Evolutionary conservation across 2,329 filamentous ascomycete species (phyloP).

Genomic region (Cercospora sojina): DNA sequence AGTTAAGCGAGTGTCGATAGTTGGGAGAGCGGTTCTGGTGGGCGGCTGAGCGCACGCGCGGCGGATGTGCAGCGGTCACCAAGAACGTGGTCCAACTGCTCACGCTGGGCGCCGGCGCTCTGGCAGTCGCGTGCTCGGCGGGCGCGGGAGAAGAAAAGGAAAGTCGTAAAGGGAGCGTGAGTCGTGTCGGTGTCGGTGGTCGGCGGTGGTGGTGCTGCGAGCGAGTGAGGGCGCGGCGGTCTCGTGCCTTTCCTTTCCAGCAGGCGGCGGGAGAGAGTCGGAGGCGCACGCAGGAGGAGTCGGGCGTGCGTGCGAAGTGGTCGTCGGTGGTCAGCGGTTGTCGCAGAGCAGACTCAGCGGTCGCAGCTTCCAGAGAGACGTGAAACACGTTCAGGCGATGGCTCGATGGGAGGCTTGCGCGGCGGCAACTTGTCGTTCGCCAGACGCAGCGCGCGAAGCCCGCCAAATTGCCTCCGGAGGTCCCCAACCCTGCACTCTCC

Average conservation of each 20-base stretch:
- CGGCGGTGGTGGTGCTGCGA: constrained; percentile 3
- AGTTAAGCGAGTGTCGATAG: constrained; percentile 27
- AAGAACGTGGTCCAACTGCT: not conserved
- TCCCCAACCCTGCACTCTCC: not conserved
- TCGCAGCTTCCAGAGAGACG: not conserved
- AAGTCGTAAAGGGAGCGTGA: constrained; percentile 2
- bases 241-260: not conserved
- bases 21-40: constrained; percentile 7
- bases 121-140: not conserved
- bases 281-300: not conserved
- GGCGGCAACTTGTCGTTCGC: not conserved
- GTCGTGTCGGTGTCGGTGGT: not conserved
- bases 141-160: not conserved
- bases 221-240: constrained; percentile 5
- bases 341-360: not conserved
- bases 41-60: constrained; percentile 8
- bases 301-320: not conserved
- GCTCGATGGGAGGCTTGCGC: not conserved
- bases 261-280: not conserved
- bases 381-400: not conserved
- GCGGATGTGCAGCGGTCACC: constrained; percentile 7
- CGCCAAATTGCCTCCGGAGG: not conserved
- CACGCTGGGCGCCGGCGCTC: not conserved
- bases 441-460: not conserved
- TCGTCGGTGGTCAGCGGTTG: not conserved